Evolutionary conservation across 2,329 filamentous ascomycete species (phyloP).

Genomic region (Aspergillus uvarum): DNA sequence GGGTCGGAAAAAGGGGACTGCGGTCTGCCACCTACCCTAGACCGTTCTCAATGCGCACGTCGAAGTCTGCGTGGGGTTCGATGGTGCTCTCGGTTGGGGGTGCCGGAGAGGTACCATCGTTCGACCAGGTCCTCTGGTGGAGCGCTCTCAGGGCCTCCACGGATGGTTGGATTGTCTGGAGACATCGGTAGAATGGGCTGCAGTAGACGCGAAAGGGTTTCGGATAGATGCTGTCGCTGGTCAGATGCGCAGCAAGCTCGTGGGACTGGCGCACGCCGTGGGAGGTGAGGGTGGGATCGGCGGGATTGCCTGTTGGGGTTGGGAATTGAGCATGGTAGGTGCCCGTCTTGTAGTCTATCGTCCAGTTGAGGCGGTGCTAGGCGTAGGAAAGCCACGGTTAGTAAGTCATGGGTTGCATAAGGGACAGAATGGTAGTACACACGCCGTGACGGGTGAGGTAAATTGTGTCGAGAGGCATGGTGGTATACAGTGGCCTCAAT

Average conservation of each 20-base stretch:
- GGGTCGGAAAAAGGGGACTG: too few relatives aligned
- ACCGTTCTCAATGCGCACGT: constrained; percentile 53
- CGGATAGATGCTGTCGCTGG: constrained; percentile 32
- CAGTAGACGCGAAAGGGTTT: constrained; percentile 65
- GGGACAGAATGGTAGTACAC: constrained; percentile 39
- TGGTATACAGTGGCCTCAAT: not conserved
- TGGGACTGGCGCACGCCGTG: constrained; percentile 82
- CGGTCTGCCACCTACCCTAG: constrained; percentile 42
- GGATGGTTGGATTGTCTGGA: constrained; percentile 76
- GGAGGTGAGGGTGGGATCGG: constrained; percentile 82
- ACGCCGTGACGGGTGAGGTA: constrained; percentile 75
- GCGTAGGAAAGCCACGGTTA: constrained; percentile 62
- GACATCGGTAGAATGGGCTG: constrained; percentile 81
- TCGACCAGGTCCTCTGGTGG: constrained; percentile 11
- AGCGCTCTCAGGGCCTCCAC: constrained; percentile 44
- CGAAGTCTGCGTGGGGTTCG: constrained; percentile 36
- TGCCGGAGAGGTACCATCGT: constrained; percentile 12
- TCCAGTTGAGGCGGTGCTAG: constrained; percentile 91
- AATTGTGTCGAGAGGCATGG: constrained; percentile 68
- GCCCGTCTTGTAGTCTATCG: constrained; percentile 76
- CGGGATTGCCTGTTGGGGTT: constrained; percentile 82
- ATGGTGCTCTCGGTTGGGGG: constrained; percentile 23
- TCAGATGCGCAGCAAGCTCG: constrained; percentile 61
- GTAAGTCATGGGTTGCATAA: not conserved
- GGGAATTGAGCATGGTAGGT: constrained; percentile 70